Evolutionary conservation across 805 yeast genomes (phyloP).

Genomic region (Kluyveromyces siamensis): DNA sequence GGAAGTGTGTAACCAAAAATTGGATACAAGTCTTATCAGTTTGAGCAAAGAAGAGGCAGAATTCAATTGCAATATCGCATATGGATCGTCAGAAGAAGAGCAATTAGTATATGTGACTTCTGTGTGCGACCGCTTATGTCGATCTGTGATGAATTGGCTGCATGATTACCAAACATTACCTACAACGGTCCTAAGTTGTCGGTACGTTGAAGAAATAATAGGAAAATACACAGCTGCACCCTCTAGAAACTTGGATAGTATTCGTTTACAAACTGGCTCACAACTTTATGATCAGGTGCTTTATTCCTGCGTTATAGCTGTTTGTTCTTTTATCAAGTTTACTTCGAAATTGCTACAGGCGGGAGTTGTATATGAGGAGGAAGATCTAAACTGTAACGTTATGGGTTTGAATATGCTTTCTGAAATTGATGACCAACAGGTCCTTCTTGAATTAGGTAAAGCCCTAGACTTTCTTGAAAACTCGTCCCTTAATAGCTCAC

Average conservation of each 20-base stretch:
- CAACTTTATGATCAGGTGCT: conserved; percentile 42
- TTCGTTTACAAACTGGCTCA: conserved; percentile 16
- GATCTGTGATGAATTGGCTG: conserved; percentile 63
- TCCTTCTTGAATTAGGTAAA: background rate
- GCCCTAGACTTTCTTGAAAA: background rate
- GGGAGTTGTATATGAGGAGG: conserved; percentile 65
- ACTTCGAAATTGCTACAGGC: conserved; percentile 37
- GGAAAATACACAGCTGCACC: conserved; percentile 29
- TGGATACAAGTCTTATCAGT: conserved; percentile 70
- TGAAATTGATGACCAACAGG: conserved; percentile 2
- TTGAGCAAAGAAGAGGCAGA: conserved; percentile 35
- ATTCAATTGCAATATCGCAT: conserved; percentile 34
- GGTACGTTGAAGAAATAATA: conserved; percentile 58
- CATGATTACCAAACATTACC: conserved; percentile 57
- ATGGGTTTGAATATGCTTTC: conserved; percentile 44
- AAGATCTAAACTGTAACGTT: conserved; percentile 57
- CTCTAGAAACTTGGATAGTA: conserved; percentile 4
- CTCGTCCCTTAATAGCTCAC: conserved; percentile 10
- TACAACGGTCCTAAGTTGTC: conserved; percentile 69
- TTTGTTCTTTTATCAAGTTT: conserved; percentile 45
- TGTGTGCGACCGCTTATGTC: conserved; percentile 44
- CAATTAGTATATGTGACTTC: conserved; percentile 37
- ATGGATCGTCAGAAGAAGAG: conserved; percentile 21
- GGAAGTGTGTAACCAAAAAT: conserved; percentile 59
- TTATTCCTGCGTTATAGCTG: conserved; percentile 41